These are phyloP conservation scores for Tuber indicum DNA, from an alignment of 495 filamentous ascomycete species.

Conservation along the genomic window DNA sequence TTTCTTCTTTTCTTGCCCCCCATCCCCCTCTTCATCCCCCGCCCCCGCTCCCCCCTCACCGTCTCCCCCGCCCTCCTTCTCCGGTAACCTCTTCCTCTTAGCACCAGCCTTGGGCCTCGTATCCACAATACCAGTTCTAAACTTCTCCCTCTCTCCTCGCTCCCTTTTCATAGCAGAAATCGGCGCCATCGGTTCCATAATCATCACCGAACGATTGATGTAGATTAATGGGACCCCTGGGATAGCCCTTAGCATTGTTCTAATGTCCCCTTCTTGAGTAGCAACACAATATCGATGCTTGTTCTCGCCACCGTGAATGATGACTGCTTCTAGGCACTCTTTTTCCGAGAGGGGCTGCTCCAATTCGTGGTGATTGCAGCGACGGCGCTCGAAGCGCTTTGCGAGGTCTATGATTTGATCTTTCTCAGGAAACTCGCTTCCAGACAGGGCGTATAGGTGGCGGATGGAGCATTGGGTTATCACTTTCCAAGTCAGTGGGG, in stretches of 20 bases:
- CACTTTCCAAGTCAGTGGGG: constrained; percentile 45
- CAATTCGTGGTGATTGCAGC: constrained; percentile 82
- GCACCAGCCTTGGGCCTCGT: constrained; percentile 45
- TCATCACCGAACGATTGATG: constrained; percentile 78
- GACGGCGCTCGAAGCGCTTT: constrained; percentile 70
- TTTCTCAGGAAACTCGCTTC: constrained; percentile 48
- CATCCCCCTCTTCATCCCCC: constrained; percentile 36
- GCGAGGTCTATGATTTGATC: constrained; percentile 58
- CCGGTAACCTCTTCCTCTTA: constrained; percentile 54
- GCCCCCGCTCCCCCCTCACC: constrained; percentile 39
- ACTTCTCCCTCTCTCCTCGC: constrained; percentile 66
- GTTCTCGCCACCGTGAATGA: constrained; percentile 64
- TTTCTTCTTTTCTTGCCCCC: constrained; percentile 49
- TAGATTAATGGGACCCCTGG: constrained; percentile 76
- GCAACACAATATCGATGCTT: constrained; percentile 88
- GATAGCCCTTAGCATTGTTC: constrained; percentile 52
- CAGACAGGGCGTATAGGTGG: constrained; percentile 57
- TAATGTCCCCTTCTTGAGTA: constrained; percentile 58
- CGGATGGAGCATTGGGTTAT: constrained; percentile 63
- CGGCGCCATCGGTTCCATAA: constrained; percentile 78
- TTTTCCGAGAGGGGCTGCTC: constrained; percentile 65
- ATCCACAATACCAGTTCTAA: constrained; percentile 61
- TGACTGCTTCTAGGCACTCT: constrained; percentile 70
- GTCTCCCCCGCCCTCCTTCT: constrained; percentile 43
- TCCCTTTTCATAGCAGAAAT: constrained; percentile 57